Evolutionary conservation across 352 stramenopile species (phyloP).

Genomic region (Pythium myriotylum): DNA sequence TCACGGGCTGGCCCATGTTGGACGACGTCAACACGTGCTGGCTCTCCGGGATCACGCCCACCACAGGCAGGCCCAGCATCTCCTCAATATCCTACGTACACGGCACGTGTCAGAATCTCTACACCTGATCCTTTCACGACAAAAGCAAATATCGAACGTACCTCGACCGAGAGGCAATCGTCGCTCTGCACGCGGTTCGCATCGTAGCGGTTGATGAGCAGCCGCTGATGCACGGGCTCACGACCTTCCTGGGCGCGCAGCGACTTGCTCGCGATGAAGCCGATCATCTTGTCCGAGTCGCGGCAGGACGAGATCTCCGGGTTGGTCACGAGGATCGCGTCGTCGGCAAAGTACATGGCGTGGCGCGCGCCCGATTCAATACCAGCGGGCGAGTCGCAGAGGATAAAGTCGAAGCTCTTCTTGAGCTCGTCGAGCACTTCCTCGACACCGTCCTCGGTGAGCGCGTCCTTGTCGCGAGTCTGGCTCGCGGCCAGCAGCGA

Average conservation of each 20-base stretch:
- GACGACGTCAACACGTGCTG: conserved; percentile 91
- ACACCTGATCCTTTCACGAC: neutral
- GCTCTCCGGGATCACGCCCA: conserved; percentile 91
- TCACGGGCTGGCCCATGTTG: conserved; percentile 93
- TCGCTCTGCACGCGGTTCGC: conserved; percentile 87
- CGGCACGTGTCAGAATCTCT: neutral
- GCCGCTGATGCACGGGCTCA: conserved; percentile 71
- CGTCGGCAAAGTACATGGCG: conserved; percentile 93
- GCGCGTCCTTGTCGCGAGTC: conserved; percentile 89
- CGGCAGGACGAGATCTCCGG: conserved; percentile 91
- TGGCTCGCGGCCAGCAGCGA: conserved; percentile 89
- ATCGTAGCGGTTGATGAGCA: conserved; percentile 94
- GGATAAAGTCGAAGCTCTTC: conserved; percentile 88
- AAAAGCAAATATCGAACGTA: conserved; percentile 23
- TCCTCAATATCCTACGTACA: conserved; percentile 91
- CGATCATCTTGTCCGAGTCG: conserved; percentile 96
- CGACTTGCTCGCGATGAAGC: conserved; percentile 92
- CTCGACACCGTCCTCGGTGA: conserved; percentile 90
- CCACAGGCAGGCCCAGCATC: conserved; percentile 88
- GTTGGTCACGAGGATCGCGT: conserved; percentile 94
- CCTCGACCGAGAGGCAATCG: conserved; percentile 88
- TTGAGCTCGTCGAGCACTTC: conserved; percentile 82
- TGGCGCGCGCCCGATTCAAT: conserved; percentile 91
- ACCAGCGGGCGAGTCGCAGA: conserved; percentile 89
- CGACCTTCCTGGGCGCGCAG: conserved; percentile 80